Evolutionary conservation across 2,329 filamentous ascomycete species (phyloP), one percentile per base, ranked within the genome.

Genomic region (Trichoderma polysporum): DNA sequence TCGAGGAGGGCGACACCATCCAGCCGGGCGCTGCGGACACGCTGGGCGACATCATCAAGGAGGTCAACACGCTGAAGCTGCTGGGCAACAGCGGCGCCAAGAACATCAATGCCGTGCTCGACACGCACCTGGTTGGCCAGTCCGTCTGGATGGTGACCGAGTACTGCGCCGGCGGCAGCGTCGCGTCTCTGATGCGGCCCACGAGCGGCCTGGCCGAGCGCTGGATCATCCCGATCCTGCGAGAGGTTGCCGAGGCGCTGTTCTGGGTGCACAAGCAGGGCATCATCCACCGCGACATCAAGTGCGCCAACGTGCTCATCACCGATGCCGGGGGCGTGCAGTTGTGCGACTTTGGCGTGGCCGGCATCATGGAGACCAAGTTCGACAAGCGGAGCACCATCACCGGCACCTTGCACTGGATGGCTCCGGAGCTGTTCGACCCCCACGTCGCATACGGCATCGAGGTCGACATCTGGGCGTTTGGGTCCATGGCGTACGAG

Each of bases 111-210:
- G 85, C 89, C 71, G 89, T 94, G 54, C 88, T 93, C 72, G 91
- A 93, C 70, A 91, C 91, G 4, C 84, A 93, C 19, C 88, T 90
- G 10, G 87, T 94, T 35, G 90, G 91, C 52, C 88, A 90, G 70
- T 87, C 91, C 66, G 88, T 95, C 79, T 95, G 92, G 92, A 91
- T 95, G 81, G 87, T 94, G 64, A 93, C 90, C 68, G 91, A 94
- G 78, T 93, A 93, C 77, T 94, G 91, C 73, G 91, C 90, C 7
- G 92, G 92, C 69, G 92, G 92, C 62, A 94, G 91, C 76, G 89
- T 95, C 76, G 89, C 85, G 70, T 93, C 85, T 69, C 84, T 86
- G 68, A 89, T 89, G 87, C 86, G 85, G 75, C 87, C 89, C 25
- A 90, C 86, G 1, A 84, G 85, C 2, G 88, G 88, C 3, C 78